Conservation (phyloP, 169 alveolate species). For the Blepharisma undulans region DNA sequence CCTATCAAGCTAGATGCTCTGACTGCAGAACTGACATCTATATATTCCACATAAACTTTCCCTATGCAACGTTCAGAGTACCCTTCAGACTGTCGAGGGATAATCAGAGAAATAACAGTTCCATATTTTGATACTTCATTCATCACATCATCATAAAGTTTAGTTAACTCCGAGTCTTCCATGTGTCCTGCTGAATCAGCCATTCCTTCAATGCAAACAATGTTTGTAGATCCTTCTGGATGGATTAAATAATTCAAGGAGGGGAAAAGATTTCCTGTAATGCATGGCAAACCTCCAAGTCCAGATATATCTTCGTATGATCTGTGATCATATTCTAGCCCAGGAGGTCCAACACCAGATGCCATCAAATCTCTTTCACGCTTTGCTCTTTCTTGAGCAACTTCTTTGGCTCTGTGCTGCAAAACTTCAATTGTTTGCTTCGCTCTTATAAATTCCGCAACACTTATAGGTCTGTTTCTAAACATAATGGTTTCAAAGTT, state of each 20-base stretch:
- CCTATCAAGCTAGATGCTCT: slow-evolving; percentile 17
- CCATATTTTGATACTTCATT: slow-evolving; percentile 26
- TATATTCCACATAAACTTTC: slow-evolving; percentile 36
- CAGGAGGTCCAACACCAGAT: slow-evolving; percentile 39
- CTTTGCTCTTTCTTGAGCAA: slow-evolving; percentile 35
- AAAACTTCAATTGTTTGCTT: slow-evolving; percentile 30
- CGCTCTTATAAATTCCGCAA: slow-evolving; percentile 33
- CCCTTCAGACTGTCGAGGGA: slow-evolving; percentile 38
- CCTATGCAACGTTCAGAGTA: slow-evolving; percentile 40
- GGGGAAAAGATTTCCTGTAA: slow-evolving; percentile 38
- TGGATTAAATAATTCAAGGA: slow-evolving; percentile 8
- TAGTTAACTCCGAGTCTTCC: background rate
- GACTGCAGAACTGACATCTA: slow-evolving; percentile 29
- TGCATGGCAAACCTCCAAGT: slow-evolving; percentile 19
- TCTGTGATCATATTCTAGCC: slow-evolving; percentile 31
- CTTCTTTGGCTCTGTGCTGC: slow-evolving; percentile 35
- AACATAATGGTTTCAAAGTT: slow-evolving; percentile 41
- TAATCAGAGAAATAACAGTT: slow-evolving; percentile 27
- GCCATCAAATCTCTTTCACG: slow-evolving; percentile 6
- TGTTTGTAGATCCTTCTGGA: slow-evolving; percentile 37
- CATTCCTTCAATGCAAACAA: background rate
- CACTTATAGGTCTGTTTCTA: slow-evolving; percentile 34
- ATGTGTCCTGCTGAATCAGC: background rate
- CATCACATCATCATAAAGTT: slow-evolving; percentile 15
- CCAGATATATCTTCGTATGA: slow-evolving; percentile 24